Percentiles rank a stretch among this genome's conserved stretches.
These are phyloP conservation scores for Mycena rebaudengoi DNA, from an alignment of 768 basidiomycete genomes.

Conservation along the genomic window DNA sequence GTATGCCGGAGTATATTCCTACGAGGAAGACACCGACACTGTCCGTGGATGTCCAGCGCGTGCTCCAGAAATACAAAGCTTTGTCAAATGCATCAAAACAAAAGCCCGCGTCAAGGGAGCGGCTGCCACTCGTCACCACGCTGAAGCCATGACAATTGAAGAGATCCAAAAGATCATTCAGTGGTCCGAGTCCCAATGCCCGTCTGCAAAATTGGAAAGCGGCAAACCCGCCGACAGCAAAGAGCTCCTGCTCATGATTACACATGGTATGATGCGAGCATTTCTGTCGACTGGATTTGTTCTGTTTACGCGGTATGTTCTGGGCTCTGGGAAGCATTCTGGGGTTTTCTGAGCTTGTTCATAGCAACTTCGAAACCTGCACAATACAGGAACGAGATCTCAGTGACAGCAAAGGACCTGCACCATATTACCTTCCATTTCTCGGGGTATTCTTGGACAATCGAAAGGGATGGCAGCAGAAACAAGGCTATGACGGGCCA, in stretches of 20 bases:
- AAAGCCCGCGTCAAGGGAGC: constrained; percentile 27
- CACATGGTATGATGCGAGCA: constrained; percentile 40
- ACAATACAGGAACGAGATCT: constrained; percentile 34
- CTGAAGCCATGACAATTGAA: constrained; percentile 41
- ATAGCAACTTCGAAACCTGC: constrained; percentile 42
- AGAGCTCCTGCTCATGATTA: constrained; percentile 17
- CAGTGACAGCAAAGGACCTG: constrained; percentile 20
- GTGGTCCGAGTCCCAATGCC: constrained; percentile 35
- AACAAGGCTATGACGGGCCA: constrained; percentile 34
- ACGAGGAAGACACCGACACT: constrained; percentile 28
- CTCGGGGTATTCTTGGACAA: constrained; percentile 34
- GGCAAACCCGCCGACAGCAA: not conserved
- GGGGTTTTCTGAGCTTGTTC: not conserved
- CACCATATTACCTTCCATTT: constrained; percentile 26
- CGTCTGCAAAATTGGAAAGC: constrained; percentile 11
- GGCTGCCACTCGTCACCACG: constrained; percentile 37
- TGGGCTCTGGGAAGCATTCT: too few relatives aligned
- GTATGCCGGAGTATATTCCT: constrained; percentile 36
- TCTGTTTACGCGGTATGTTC: constrained; percentile 40
- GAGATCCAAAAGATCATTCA: constrained; percentile 37
- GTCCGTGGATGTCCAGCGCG: constrained; percentile 41
- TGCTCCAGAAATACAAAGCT: constrained; percentile 27
- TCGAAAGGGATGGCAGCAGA: constrained; percentile 39
- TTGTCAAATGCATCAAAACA: constrained; percentile 36
- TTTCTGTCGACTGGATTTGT: constrained; percentile 35